Base-by-base conservation (phyloP, 1,139 yeast species). In the Geotrichum klebahnii region DNA sequence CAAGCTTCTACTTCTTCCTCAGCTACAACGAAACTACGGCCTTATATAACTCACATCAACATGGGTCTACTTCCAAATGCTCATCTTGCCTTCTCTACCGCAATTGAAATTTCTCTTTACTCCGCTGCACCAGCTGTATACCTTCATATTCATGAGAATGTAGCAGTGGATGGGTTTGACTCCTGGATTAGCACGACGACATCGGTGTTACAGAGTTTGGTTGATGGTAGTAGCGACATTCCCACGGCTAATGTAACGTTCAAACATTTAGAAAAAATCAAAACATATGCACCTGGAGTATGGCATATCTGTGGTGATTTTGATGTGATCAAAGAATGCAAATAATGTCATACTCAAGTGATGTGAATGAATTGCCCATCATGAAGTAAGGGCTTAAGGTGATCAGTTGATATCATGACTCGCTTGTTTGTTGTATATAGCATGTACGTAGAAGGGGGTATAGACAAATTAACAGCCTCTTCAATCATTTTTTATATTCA, bases 261-360 rank as follows among this genome's bases (percentile, higher is more conserved):
- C 31, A n/a, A 59, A 2, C 75, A 75, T 53, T 55, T 78, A 2
- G 84, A 82, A 54, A 78, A 72, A 57, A 84, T 88, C 50, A 87
- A 87, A 67, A 84, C 92, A 0, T 88, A 82, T 72, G 95, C 96
- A 0, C 96, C 96, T 0, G 94, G 83, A 46, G 79, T 87, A 1
- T 83, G 87, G 84, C 96, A 87, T 59, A 69, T 84, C 4, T 86
- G 85, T 31, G 74, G 79, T 3, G 95, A 84, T 57, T 67, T 65
- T 22, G 9, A 32, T 10, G 33, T 52, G 14, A 33, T 16, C 37
- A 43, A 43, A 12, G 10, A 28, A 14, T n/a, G n/a, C n/a, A n/a
- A n/a, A n/a, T n/a, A n/a, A n/a, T n/a, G n/a, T n/a, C n/a, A n/a
- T n/a, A n/a, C n/a, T n/a, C n/a, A n/a, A n/a, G n/a, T n/a, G n/a